phyloP scores from a whole-genome alignment of 208 protist species.

The Trypanosoma melophagium region DNA sequence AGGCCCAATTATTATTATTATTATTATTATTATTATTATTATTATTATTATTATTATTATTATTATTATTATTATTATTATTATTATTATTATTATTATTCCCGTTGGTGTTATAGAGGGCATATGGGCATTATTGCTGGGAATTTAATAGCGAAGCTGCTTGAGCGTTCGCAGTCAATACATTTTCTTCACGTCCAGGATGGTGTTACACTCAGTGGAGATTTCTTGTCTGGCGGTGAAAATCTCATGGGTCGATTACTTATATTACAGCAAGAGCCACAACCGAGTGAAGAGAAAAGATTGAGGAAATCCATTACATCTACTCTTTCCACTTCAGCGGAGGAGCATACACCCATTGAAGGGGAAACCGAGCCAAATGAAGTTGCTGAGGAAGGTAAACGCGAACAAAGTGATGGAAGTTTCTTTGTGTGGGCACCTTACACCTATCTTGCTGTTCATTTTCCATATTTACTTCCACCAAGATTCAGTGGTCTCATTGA shows the following conservation, averaged over 20 bases:
- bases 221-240: neutral
- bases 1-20: too few relatives aligned
- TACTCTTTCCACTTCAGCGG: neutral
- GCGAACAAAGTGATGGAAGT: neutral
- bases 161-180: neutral
- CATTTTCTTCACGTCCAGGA: conserved; percentile 11
- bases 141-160: neutral
- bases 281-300: neutral
- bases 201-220: conserved; percentile 27
- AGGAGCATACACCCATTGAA: neutral
- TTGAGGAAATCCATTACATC: neutral
- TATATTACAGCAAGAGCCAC: conserved; percentile 8
- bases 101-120: too few relatives aligned
- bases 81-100: too few relatives aligned
- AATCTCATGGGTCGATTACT: conserved; percentile 18
- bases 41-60: too few relatives aligned
- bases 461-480: neutral
- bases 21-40: too few relatives aligned
- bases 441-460: conserved; percentile 19
- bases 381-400: neutral
- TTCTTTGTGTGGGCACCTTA: conserved; percentile 29
- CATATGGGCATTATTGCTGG: neutral
- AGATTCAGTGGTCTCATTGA: neutral
- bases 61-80: too few relatives aligned
- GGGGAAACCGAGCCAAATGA: neutral